A percentile compares a stretch with the other conserved stretches of the same genome.
phyloP scores from a whole-genome alignment of 2,329 filamentous ascomycete genomes.

The Clarireedia monteithiana region DNA sequence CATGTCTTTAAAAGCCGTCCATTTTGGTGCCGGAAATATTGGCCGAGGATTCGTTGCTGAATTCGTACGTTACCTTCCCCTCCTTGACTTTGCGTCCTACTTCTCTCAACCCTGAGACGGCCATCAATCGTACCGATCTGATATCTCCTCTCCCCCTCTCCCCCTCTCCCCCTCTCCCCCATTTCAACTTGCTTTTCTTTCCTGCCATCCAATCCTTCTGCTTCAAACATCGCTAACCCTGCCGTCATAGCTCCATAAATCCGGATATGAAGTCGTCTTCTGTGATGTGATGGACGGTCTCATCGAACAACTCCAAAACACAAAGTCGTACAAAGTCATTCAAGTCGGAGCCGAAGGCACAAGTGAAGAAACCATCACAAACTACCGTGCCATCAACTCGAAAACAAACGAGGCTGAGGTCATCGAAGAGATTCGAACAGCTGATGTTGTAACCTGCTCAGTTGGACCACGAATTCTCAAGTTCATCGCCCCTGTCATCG shows the following conservation, averaged over 20 bases:
- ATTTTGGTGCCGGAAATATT: slow-evolving; percentile 83
- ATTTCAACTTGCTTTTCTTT: background rate
- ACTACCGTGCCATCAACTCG: slow-evolving; percentile 96
- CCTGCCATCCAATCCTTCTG: background rate
- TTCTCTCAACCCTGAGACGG: background rate
- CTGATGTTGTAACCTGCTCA: slow-evolving; percentile 90
- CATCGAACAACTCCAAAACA: slow-evolving; percentile 70
- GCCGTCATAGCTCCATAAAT: slow-evolving; percentile 52
- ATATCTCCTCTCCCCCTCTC: background rate
- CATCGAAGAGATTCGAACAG: slow-evolving; percentile 75
- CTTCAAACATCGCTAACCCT: slow-evolving; percentile 2
- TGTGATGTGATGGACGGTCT: slow-evolving; percentile 84
- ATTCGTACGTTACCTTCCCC: slow-evolving; percentile 2
- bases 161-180: background rate
- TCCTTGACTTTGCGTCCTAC: background rate
- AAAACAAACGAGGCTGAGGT: slow-evolving; percentile 75
- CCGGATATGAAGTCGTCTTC: slow-evolving; percentile 92
- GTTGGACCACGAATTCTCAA: slow-evolving; percentile 94
- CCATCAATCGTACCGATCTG: background rate
- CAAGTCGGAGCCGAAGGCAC: slow-evolving; percentile 85
- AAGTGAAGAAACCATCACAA: slow-evolving; percentile 73
- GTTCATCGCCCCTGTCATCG: slow-evolving; percentile 92
- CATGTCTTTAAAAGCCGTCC: slow-evolving; percentile 59
- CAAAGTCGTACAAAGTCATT: slow-evolving; percentile 79
- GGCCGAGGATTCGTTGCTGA: slow-evolving; percentile 37